Evolutionary conservation across 2,329 filamentous ascomycete species (phyloP).

Genomic region (Metarhizium guizhouense): DNA sequence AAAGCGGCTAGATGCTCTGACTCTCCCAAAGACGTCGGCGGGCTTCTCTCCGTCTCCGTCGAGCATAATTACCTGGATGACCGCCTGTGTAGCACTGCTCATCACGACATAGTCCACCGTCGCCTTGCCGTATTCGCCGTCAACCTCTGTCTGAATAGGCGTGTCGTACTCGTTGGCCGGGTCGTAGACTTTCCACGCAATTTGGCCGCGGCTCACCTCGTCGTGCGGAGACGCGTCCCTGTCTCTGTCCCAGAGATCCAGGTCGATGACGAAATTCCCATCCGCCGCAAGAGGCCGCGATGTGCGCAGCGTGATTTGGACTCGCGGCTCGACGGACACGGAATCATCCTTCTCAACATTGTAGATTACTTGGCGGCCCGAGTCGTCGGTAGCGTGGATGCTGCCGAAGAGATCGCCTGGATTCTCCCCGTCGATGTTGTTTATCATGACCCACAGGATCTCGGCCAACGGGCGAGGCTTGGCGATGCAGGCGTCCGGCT

Average conservation of each 20-base stretch:
- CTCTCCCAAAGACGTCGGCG: constrained; percentile 2
- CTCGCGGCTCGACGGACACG: background rate
- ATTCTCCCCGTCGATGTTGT: background rate
- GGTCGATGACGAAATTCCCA: background rate
- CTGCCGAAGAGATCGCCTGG: background rate
- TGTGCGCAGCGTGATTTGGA: background rate
- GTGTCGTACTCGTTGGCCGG: background rate
- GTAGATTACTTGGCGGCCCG: background rate
- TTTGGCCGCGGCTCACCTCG: background rate
- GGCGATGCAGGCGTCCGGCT: too few relatives aligned
- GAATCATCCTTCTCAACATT: background rate
- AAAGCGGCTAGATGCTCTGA: background rate
- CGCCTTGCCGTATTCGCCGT: constrained; percentile 1
- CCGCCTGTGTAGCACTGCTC: background rate
- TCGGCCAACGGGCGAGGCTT: background rate
- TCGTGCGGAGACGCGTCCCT: background rate
- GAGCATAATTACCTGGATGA: constrained; percentile 2
- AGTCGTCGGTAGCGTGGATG: background rate
- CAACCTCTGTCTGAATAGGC: background rate
- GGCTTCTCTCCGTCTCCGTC: constrained; percentile 6
- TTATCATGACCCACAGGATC: background rate
- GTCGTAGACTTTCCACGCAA: background rate
- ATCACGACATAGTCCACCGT: constrained; percentile 5
- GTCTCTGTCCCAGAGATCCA: background rate
- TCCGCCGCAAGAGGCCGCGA: background rate